Conservation (phyloP, 2,329 filamentous ascomycete species). For the Mycosphaerella arachidis region DNA sequence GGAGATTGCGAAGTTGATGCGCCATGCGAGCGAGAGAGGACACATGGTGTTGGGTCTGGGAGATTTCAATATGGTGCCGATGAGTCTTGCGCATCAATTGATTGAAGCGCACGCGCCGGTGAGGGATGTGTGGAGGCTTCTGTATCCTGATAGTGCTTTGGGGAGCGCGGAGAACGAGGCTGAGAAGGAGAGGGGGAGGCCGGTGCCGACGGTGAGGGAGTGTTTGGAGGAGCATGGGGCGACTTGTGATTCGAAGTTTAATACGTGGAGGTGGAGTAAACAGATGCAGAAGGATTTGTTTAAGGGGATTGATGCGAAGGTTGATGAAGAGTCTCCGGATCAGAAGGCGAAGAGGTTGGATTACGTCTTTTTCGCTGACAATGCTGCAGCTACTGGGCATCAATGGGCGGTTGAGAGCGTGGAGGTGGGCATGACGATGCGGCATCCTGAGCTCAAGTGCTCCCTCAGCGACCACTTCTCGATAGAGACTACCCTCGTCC, state of each 20-base stretch:
- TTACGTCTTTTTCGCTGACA: conserved; percentile 75
- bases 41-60: conserved; percentile 82
- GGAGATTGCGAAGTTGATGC: conserved; percentile 87
- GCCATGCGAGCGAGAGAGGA: conserved; percentile 71
- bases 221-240: conserved; percentile 78
- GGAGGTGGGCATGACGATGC: conserved; percentile 72
- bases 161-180: conserved; percentile 64
- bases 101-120: conserved; percentile 75
- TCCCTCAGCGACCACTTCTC: conserved; percentile 94
- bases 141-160: conserved; percentile 79
- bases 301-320: conserved; percentile 58
- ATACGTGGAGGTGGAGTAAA: conserved; percentile 90
- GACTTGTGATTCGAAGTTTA: conserved; percentile 79
- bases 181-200: conserved; percentile 61
- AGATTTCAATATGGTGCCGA: conserved; percentile 95
- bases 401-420: conserved; percentile 68
- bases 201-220: conserved; percentile 69
- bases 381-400: conserved; percentile 28
- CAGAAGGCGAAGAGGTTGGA: conserved; percentile 80
- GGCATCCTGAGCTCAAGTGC: conserved; percentile 75
- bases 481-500: conserved; percentile 70
- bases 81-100: conserved; percentile 76
- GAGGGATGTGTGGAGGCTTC: conserved; percentile 75
- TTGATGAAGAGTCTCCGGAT: conserved; percentile 65
- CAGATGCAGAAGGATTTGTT: conserved; percentile 63